Conservation (phyloP, 768 basidiomycete genomes). For the Favolaschia claudopus region DNA sequence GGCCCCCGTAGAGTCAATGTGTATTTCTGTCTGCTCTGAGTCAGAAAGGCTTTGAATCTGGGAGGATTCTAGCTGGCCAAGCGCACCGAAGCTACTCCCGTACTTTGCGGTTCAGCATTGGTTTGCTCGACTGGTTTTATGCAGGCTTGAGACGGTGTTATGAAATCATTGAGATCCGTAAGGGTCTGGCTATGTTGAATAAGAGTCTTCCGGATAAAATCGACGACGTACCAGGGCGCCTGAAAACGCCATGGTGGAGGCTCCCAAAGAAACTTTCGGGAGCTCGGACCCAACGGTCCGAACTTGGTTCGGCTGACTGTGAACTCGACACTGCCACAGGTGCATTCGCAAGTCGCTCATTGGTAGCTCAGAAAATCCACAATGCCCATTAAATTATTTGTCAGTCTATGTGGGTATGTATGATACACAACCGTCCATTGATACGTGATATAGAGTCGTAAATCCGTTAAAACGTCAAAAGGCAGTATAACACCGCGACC, state of each 20-base stretch:
- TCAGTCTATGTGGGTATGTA: too few species aligned
- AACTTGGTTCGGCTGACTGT: constrained; percentile 6
- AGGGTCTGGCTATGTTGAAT: constrained; percentile 64
- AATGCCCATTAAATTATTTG: too few species aligned
- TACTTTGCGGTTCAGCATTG: constrained; percentile 39
- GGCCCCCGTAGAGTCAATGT: constrained; percentile 81
- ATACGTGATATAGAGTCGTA: neutral
- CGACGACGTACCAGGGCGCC: constrained; percentile 75
- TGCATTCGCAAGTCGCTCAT: neutral
- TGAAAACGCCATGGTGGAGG: constrained; percentile 82
- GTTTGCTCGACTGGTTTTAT: constrained; percentile 87
- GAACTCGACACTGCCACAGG: too few species aligned
- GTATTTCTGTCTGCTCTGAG: constrained; percentile 82
- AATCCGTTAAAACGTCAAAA: neutral
- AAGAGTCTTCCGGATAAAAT: neutral
- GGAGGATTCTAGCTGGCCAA: neutral
- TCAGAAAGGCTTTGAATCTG: constrained; percentile 5
- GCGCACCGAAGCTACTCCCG: constrained; percentile 46
- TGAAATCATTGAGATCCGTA: constrained; percentile 96
- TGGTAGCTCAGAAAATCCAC: too few species aligned
- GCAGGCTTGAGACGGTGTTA: constrained; percentile 95
- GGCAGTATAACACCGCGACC: neutral
- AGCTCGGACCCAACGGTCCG: too few species aligned
- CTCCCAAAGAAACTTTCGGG: too few species aligned
- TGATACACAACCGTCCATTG: too few species aligned